Evolutionary conservation across 2,329 filamentous ascomycete species (phyloP), one percentile per base, ranked within the genome.

Genomic region (Penicillium crustosum): DNA sequence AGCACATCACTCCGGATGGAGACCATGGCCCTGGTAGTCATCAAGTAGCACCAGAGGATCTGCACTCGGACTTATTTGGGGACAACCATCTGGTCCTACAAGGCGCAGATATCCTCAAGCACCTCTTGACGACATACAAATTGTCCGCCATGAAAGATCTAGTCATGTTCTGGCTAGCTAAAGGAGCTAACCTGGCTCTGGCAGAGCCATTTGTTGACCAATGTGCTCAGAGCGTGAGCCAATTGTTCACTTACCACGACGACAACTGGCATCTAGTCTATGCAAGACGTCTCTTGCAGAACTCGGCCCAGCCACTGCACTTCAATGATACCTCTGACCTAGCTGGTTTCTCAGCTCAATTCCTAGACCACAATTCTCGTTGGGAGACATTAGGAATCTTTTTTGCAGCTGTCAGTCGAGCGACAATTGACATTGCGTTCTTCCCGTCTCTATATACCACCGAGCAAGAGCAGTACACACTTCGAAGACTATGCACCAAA

Each of bases 331-430:
- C 52, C 3, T 60, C 64, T 12, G 58, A 62, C 38, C 45, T 69
- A 1, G 47, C 45, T 8, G 29, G 39, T 23, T 70, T 67, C 42
- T 64, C 63, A 7, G 58, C 61, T 15, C 67, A 70, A n/a, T 68
- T 69, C 7, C 25, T 68, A 8, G 45, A 63, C 25, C 62, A 70
- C 19, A 70, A 73, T 55, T 59, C 68, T 13, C 68, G 76, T 13
- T 77, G 75, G 75, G 76, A 78, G 39, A 73, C 73, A 0, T 31
- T 78, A 4, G 75, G 74, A 0, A 65, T 78, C 3, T 77, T 78
- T 43, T 68, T 77, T 27, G 68, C 72, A 2, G 71, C 71, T 5
- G 66, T 73, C 10, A 69, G 68, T 42, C 66, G 74, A 39, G 74
- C 75, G n/a, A 68, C 71, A 0, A 66, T 70, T 15, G 73, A 77